Conservation (phyloP, 768 basidiomycete genomes). For the Clathrus columnatus region DNA sequence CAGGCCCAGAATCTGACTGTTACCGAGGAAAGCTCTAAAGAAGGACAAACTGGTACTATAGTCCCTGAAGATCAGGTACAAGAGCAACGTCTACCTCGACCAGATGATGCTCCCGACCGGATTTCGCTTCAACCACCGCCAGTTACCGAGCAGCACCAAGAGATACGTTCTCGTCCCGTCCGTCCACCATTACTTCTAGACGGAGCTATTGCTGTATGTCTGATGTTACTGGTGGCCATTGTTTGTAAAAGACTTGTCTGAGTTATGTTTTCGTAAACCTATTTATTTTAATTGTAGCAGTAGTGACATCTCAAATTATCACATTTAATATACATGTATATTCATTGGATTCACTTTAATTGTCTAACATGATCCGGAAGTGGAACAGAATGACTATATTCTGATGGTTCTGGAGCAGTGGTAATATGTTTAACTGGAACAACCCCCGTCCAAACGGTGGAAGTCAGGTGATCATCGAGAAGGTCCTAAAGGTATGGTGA, state of each 20-base stretch:
- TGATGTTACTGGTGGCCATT: constrained; percentile 60
- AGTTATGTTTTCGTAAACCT: background rate
- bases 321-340: background rate
- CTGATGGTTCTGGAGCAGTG: background rate
- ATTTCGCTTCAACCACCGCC: background rate
- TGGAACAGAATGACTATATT: background rate
- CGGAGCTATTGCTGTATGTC: constrained; percentile 61
- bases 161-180: constrained; percentile 5
- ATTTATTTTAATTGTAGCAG: background rate
- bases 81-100: no score
- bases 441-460: constrained; percentile 6
- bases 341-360: background rate
- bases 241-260: constrained; percentile 50
- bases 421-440: background rate
- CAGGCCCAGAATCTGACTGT: background rate
- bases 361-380: constrained; percentile 6
- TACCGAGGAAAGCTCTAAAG: background rate
- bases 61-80: no score
- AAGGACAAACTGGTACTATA: no score
- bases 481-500: background rate
- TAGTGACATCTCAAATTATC: background rate
- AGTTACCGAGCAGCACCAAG: background rate
- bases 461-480: background rate
- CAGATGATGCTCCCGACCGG: no score
- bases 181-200: constrained; percentile 61